Conservation (phyloP, 2,329 filamentous ascomycete species). For the Pseudogymnoascus sp. region DNA sequence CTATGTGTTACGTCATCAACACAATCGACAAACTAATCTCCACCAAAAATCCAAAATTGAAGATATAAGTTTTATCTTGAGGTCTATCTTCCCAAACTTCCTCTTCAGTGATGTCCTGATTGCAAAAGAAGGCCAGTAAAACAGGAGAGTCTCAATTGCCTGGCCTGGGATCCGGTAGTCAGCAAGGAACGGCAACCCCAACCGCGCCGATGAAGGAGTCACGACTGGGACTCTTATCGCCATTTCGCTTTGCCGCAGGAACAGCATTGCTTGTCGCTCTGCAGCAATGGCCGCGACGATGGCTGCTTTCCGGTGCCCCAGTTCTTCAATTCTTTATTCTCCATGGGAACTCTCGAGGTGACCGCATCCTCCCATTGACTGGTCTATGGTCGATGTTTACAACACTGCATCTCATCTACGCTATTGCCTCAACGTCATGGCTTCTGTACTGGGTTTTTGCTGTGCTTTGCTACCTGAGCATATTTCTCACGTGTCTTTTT, state of each 20-base stretch:
- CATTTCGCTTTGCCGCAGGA: slow-evolving; percentile 4
- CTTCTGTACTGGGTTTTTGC: slow-evolving; percentile 39
- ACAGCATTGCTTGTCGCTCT: slow-evolving; percentile 15
- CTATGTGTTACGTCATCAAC: background rate
- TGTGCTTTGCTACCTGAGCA: slow-evolving; percentile 33
- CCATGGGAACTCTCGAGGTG: slow-evolving; percentile 26
- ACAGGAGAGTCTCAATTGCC: background rate
- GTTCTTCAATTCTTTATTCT: slow-evolving; percentile 29
- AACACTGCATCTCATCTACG: slow-evolving; percentile 39
- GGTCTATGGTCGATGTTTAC: slow-evolving; percentile 40
- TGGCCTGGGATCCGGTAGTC: background rate
- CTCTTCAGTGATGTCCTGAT: background rate
- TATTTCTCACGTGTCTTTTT: slow-evolving; percentile 36
- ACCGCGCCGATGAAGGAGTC: background rate
- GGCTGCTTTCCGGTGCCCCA: slow-evolving; percentile 35
- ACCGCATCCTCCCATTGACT: slow-evolving; percentile 35
- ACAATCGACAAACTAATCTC: background rate
- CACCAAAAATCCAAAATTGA: background rate
- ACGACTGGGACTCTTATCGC: background rate
- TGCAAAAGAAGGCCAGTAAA: background rate
- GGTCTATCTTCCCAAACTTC: background rate
- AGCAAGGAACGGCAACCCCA: background rate
- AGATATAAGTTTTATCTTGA: background rate
- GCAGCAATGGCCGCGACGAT: slow-evolving; percentile 27
- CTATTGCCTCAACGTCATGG: slow-evolving; percentile 43